These are phyloP conservation scores for Allomyces arbusculus DNA, from an alignment of 192 early-diverging fungal species.

Conservation along the genomic window DNA sequence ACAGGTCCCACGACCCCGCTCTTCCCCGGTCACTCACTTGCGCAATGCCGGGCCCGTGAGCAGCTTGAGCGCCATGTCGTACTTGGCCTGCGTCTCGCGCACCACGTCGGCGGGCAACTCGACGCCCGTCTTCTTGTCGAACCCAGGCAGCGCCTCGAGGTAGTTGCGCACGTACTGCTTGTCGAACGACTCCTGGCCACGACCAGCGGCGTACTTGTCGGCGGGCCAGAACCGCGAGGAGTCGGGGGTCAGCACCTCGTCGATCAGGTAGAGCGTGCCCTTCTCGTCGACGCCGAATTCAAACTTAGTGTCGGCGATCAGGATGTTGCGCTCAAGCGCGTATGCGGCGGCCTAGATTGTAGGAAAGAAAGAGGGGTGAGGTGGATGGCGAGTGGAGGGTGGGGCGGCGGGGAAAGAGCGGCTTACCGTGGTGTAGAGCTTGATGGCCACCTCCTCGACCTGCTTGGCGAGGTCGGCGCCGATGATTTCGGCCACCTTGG, in stretches of 20 bases:
- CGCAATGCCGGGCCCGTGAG: conserved; percentile 30
- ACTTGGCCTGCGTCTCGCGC: conserved; percentile 70
- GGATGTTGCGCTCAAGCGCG: conserved; percentile 63
- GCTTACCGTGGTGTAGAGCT: conserved; percentile 51
- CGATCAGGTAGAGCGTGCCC: conserved; percentile 64
- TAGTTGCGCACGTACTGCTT: conserved; percentile 97
- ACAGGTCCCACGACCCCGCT: too few species aligned
- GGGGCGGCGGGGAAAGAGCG: background rate
- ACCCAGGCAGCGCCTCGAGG: conserved; percentile 53
- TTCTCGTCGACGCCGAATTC: conserved; percentile 88
- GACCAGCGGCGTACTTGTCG: conserved; percentile 53
- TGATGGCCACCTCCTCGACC: conserved; percentile 49
- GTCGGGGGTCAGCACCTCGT: conserved; percentile 97
- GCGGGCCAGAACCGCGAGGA: conserved; percentile 97
- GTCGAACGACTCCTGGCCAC: conserved; percentile 72
- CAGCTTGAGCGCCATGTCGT: conserved; percentile 71
- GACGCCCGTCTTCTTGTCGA: conserved; percentile 73
- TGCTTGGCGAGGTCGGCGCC: conserved; percentile 56
- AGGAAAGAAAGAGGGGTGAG: background rate
- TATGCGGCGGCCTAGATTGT: conserved; percentile 50
- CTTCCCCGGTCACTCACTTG: too few species aligned
- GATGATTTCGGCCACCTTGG: conserved; percentile 61
- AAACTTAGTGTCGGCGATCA: conserved; percentile 99
- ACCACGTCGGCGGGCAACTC: conserved; percentile 65
- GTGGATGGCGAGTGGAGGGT: background rate